Evolutionary conservation across 306 rosid species (phyloP).

Genomic region (Prunus dulcis): DNA sequence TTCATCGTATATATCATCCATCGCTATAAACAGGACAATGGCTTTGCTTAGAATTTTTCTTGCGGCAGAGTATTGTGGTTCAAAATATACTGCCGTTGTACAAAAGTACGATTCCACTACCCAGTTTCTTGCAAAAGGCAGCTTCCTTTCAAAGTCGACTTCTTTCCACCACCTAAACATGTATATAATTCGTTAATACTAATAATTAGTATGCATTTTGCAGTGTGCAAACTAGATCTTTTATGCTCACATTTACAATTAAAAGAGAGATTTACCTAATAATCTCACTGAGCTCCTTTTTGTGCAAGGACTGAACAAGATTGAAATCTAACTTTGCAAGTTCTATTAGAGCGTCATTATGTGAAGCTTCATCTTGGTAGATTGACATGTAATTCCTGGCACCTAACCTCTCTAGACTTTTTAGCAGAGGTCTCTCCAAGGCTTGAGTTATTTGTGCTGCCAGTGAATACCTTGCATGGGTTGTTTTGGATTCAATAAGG

Average conservation of each 20-base stretch:
- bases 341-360: slow-evolving; percentile 13
- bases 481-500: not conserved
- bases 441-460: slow-evolving; percentile 14
- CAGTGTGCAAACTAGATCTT: too few relatives aligned
- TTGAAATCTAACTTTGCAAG: slow-evolving; percentile 36
- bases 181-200: too few relatives aligned
- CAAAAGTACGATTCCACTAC: slow-evolving; percentile 47
- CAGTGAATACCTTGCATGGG: not conserved
- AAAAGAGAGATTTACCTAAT: slow-evolving; percentile 11
- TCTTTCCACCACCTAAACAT: slow-evolving; percentile 47
- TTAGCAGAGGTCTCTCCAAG: not conserved
- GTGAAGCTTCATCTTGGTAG: slow-evolving; percentile 26
- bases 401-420: too few relatives aligned
- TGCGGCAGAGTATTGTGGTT: slow-evolving; percentile 22
- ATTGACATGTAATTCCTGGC: not conserved
- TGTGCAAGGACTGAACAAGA: slow-evolving; percentile 23
- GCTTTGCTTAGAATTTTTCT: slow-evolving; percentile 26
- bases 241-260: too few relatives aligned
- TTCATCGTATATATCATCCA: slow-evolving; percentile 48
- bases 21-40: not conserved
- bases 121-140: slow-evolving; percentile 12
- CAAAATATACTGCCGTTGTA: slow-evolving; percentile 27
- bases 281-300: slow-evolving; percentile 12
- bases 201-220: not conserved
- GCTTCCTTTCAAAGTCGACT: slow-evolving; percentile 10